Conservation (phyloP, 129 eudicot species). For the Tagetes patula region DNA sequence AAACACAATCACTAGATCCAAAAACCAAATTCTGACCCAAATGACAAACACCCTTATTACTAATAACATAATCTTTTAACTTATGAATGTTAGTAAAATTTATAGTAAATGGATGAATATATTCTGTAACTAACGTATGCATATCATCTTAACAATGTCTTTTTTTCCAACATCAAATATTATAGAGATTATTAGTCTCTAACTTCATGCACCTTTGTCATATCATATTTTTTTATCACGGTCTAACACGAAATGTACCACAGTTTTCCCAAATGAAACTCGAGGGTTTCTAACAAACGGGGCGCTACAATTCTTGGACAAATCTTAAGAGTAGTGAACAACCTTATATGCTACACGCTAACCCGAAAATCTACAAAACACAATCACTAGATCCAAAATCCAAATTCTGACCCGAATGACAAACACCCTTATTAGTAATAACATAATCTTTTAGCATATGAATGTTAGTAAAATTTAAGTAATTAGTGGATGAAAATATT, state of each 20-base stretch:
- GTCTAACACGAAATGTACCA: too few species aligned
- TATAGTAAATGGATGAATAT: background rate
- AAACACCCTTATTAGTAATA: constrained; percentile 6
- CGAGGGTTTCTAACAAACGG: background rate
- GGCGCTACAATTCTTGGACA: background rate
- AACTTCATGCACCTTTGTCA: too few species aligned
- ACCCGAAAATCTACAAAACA: constrained; percentile 14
- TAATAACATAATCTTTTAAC: background rate
- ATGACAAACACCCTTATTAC: constrained; percentile 4
- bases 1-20: background rate
- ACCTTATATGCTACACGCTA: background rate
- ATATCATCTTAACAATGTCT: background rate
- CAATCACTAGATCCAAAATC: background rate
- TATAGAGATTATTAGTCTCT: background rate
- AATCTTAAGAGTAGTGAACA: background rate
- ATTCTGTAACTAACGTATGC: background rate
- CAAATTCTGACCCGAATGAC: constrained; percentile 1
- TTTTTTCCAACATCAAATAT: constrained; percentile 2
- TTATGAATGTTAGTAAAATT: background rate
- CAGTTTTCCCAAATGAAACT: too few species aligned
- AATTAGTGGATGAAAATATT: background rate
- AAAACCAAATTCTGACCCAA: constrained; percentile 10
- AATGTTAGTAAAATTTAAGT: background rate
- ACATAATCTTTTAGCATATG: background rate
- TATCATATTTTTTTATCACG: too few species aligned